Conservation (phyloP, 1,139 yeast species). For the Hemisphaericaspora xylofermentans region DNA sequence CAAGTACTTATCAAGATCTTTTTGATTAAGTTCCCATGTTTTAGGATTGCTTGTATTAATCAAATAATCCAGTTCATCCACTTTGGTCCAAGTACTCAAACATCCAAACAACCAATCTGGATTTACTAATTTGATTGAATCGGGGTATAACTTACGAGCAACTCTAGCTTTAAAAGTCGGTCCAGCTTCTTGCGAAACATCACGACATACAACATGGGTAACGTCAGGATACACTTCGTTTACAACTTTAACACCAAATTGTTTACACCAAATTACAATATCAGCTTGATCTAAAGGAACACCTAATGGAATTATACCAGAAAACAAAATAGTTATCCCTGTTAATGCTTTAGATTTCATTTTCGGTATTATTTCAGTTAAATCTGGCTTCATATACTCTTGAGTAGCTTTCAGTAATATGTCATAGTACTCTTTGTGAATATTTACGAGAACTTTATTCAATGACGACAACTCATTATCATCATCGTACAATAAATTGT, state of each 20-base stretch:
- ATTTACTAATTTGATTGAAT: constrained; percentile 71
- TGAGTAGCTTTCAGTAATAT: constrained; percentile 32
- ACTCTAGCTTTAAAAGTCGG: constrained; percentile 73
- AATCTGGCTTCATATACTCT: constrained; percentile 45
- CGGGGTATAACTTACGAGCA: constrained; percentile 61
- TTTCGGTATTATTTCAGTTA: constrained; percentile 66
- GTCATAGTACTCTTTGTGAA: constrained; percentile 68
- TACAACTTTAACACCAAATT: constrained; percentile 87
- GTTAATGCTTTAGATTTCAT: constrained; percentile 68
- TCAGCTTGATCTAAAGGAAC: constrained; percentile 69
- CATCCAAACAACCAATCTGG: constrained; percentile 93
- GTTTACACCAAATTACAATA: constrained; percentile 87
- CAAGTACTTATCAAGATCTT: constrained; percentile 46
- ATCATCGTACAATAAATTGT: constrained; percentile 69
- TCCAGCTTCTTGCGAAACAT: constrained; percentile 56
- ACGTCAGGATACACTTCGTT: constrained; percentile 71
- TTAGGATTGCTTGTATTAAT: constrained; percentile 44
- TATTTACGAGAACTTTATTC: constrained; percentile 58
- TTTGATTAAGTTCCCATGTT: constrained; percentile 42
- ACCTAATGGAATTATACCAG: constrained; percentile 85
- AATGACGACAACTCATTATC: constrained; percentile 72
- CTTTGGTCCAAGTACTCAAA: constrained; percentile 72
- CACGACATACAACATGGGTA: constrained; percentile 84
- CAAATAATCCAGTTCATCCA: constrained; percentile 60
- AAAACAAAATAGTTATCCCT: constrained; percentile 72